phyloP scores from a whole-genome alignment of 148 eudicot species.

The Chenopodium suecicum region DNA sequence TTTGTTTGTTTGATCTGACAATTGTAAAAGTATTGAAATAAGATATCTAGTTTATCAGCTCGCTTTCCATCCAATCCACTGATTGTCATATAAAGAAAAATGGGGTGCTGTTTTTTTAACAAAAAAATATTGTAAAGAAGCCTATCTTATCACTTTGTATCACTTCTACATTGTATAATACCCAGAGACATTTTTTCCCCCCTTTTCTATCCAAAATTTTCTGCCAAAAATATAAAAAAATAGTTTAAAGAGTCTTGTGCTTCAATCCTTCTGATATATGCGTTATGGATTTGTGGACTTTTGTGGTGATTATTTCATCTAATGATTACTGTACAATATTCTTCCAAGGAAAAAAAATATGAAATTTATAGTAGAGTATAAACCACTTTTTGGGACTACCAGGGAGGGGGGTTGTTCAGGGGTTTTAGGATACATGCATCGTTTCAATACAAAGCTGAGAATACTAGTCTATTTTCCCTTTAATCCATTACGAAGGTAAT shows the following conservation, averaged over 20 bases:
- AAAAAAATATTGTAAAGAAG: not conserved
- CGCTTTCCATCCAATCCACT: not conserved
- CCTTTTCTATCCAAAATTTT: not conserved
- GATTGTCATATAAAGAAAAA: not conserved
- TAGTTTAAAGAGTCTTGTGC: not conserved
- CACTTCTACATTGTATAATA: not conserved
- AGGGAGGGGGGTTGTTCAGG: not conserved
- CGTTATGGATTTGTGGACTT: not conserved
- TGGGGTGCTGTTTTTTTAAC: too few species aligned
- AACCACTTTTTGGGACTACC: not conserved
- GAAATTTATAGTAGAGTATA: not conserved
- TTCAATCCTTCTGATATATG: not conserved
- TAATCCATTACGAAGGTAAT: not conserved
- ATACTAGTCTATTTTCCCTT: not conserved
- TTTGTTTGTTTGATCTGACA: too few species aligned
- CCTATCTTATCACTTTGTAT: not conserved
- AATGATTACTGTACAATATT: too few species aligned
- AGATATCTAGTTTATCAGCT: not conserved
- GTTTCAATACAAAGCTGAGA: not conserved
- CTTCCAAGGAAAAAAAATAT: not conserved
- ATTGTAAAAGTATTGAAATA: too few species aligned
- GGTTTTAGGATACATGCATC: not conserved
- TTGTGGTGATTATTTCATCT: too few species aligned
- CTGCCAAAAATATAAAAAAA: not conserved
- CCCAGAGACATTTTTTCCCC: not conserved